phyloP scores from a whole-genome alignment of 2,329 filamentous ascomycete species.

The Parastagonospora nodorum region DNA sequence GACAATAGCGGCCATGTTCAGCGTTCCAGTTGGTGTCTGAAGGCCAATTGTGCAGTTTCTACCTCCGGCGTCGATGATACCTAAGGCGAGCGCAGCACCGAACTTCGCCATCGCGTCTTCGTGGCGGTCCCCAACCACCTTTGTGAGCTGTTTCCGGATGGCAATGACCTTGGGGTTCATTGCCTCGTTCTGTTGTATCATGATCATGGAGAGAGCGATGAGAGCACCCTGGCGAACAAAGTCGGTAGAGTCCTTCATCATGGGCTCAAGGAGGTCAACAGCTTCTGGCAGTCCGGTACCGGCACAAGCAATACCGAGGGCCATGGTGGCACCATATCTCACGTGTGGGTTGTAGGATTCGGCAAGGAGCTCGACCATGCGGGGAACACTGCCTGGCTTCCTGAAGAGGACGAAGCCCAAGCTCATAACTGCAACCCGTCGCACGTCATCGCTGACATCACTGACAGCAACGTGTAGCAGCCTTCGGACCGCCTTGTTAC shows the following conservation, averaged over 20 bases:
- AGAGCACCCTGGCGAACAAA: constrained; percentile 96
- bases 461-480: constrained; percentile 95
- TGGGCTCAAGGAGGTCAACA: constrained; percentile 94
- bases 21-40: constrained; percentile 95
- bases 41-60: constrained; percentile 98
- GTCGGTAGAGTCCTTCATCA: constrained; percentile 99
- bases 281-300: constrained; percentile 95
- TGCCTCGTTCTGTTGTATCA: constrained; percentile 98
- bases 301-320: constrained; percentile 95
- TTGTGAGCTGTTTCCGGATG: constrained; percentile 91
- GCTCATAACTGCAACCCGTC: constrained; percentile 94
- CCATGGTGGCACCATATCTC: constrained; percentile 97
- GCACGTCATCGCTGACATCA: constrained; percentile 97
- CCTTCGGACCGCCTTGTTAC: constrained; percentile 98
- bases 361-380: constrained; percentile 97
- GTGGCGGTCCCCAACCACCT: constrained; percentile 91
- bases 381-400: constrained; percentile 93
- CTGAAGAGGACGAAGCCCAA: constrained; percentile 98
- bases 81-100: constrained; percentile 87
- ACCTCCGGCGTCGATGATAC: constrained; percentile 96
- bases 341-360: constrained; percentile 99
- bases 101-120: constrained; percentile 99
- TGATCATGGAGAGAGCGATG: constrained; percentile 94
- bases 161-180: constrained; percentile 96
- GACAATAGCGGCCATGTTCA: constrained; percentile 98